Percentiles rank a stretch among this genome's conserved stretches.
phyloP scores from a whole-genome alignment of 2,329 filamentous ascomycete species.

The Xylaria sp. region DNA sequence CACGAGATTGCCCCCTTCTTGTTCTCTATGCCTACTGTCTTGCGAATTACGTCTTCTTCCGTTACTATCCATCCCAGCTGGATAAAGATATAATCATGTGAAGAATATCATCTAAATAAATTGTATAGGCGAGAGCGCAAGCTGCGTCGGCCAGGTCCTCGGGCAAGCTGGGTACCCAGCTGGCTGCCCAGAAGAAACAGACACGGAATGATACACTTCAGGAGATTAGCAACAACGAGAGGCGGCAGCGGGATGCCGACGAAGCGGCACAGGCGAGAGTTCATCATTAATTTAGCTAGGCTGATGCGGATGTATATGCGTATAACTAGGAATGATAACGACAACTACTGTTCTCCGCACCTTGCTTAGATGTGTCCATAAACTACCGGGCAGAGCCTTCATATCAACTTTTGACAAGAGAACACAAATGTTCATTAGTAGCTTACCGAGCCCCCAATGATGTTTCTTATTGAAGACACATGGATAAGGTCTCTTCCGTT shows the following conservation, averaged over 20 bases:
- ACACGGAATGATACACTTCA: slow-evolving; percentile 75
- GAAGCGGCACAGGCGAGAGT: slow-evolving; percentile 65
- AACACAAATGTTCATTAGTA: neutral
- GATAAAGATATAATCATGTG: neutral
- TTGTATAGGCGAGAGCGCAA: slow-evolving; percentile 72
- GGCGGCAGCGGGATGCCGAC: slow-evolving; percentile 75
- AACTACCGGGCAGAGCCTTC: neutral
- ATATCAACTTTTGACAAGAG: neutral
- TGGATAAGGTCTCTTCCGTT: neutral
- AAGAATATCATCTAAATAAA: slow-evolving; percentile 14
- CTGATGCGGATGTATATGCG: neutral
- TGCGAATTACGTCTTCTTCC: neutral
- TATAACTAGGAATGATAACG: slow-evolving; percentile 10
- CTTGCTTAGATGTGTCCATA: neutral
- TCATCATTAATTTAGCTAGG: slow-evolving; percentile 61
- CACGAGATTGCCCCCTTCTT: neutral
- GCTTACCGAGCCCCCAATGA: neutral
- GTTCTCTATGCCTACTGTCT: neutral
- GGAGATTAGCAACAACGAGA: slow-evolving; percentile 73
- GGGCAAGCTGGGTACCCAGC: slow-evolving; percentile 76
- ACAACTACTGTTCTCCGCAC: neutral
- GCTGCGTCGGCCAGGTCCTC: slow-evolving; percentile 64
- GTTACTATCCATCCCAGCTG: neutral
- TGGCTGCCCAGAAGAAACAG: slow-evolving; percentile 80
- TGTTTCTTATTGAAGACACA: slow-evolving; percentile 5